These are phyloP conservation scores for Emmonsiellopsis sp. DNA, from an alignment of 2,329 filamentous ascomycete species.

Conservation along the genomic window DNA sequence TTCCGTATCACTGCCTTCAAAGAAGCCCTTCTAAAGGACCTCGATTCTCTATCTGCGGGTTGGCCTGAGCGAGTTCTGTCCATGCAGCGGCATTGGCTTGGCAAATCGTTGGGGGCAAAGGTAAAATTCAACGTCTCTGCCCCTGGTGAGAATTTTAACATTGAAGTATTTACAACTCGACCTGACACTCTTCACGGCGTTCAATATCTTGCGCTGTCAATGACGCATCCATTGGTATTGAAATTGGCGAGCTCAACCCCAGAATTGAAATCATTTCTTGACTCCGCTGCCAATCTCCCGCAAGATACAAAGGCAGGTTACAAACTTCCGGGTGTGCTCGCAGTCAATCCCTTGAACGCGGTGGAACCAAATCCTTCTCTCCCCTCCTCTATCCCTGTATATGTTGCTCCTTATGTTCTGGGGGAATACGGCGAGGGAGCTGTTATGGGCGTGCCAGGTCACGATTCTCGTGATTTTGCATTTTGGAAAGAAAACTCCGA, in stretches of 20 bases:
- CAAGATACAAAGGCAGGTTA: constrained; percentile 56
- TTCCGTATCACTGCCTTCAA: constrained; percentile 73
- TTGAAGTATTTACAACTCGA: constrained; percentile 75
- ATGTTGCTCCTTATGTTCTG: constrained; percentile 75
- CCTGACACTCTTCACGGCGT: constrained; percentile 82
- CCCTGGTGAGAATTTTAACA: constrained; percentile 28
- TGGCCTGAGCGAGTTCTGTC: constrained; percentile 78
- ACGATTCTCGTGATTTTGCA: constrained; percentile 66
- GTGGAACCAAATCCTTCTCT: constrained; percentile 42
- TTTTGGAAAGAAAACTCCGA: constrained; percentile 69
- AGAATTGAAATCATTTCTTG: constrained; percentile 59
- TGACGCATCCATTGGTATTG: constrained; percentile 61
- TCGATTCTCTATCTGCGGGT: constrained; percentile 55
- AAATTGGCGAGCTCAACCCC: constrained; percentile 51
- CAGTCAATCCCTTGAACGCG: constrained; percentile 55
- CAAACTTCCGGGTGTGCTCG: constrained; percentile 51
- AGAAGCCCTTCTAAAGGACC: constrained; percentile 60
- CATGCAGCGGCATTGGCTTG: constrained; percentile 85
- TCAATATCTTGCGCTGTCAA: constrained; percentile 72
- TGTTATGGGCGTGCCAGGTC: constrained; percentile 85
- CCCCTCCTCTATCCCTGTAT: constrained; percentile 55
- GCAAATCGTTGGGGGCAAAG: constrained; percentile 63
- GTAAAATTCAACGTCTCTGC: constrained; percentile 58
- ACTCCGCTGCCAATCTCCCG: constrained; percentile 45
- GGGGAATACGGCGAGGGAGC: constrained; percentile 80